Evolutionary conservation across 192 early-diverging fungal species (phyloP), one percentile per base, ranked within the genome.

Genomic region (Linnemannia hyalina): DNA sequence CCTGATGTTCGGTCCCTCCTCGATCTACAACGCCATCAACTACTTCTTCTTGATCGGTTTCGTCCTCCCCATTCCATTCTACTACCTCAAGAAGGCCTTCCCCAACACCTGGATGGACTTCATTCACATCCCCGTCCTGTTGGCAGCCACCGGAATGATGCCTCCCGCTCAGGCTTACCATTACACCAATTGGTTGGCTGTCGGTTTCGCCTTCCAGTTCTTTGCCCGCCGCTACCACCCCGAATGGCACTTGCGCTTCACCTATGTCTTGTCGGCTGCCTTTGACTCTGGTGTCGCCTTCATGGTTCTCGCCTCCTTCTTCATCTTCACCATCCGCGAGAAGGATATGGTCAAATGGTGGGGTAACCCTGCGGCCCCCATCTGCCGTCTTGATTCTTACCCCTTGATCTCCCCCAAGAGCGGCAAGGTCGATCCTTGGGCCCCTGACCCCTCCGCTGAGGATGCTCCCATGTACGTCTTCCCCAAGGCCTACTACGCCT

Each of bases 201-300:
- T 90, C 49, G 88, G 90, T 20, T 93, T 90, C 73, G 55, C 93
- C 40, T 92, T 90, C 78, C 89, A 92, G 86, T 92, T 82, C 74
- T 89, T 75, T 68, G 60, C 92, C 10, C 89, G 90, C 76, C 88
- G 89, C 54, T 88, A 92, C 76, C 77, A 82, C 71, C 82, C 88
- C 38, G 73, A 76, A 3, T 92, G 92, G 92, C 93, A 92, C 89
- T 69, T 78, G 55, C 91, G 91, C 70, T 95, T 94, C 88, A 94
- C 93, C 81, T 95, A 93, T 88, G 92, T 94, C 23, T 73, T 93
- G 23, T 93, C 91, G n/a, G 90, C 90, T 63, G 85, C 90, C 8
- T 82, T 89, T 32, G 90, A 91, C 60, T 89, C 90, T 40, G 90
- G 90, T 68, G 88, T 90, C 11, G 91, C 91, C 6, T 80, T 80